Base-by-base conservation (phyloP, 179 eudicot species). In the Vitellaria paradoxa region DNA sequence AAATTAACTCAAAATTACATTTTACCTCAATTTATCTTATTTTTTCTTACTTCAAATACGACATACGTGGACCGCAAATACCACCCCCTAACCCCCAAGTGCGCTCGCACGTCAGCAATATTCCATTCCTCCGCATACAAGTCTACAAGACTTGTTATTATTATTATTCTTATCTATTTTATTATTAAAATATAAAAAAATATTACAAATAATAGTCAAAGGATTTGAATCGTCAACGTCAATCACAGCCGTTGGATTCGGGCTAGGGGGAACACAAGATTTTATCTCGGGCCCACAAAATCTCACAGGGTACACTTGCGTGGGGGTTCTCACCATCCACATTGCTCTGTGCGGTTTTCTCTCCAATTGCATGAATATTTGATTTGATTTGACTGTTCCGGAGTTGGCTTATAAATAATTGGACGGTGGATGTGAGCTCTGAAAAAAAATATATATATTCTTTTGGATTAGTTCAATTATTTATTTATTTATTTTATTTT, bases 281-380 rank as follows among this genome's bases (percentile, higher is more conserved):
- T 70, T 52, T 21, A 8, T 6, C 23, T 24, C 45, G 60, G 74
- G 26, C 74, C 74, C 74, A 70, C 62, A 14, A 70, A 15, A 70
- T 70, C 74, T 50, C 62, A 3, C 21, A 69, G 49, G 73, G 12
- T n/a, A 12, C 45, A 42, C 45, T 42, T 42, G 45, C 6, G 3
- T 42, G 45, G 45, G 45, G 24, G 57, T 20, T 17, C 52, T 45
- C 52, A 37, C 49, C 59, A 9, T 65, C 49, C 23, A n/a, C 42
- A 12, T 10, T 17, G 18, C 15, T 14, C 2, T 1, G 45, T 55
- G 59, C 18, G 14, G 18, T 12, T 4, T 4, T 14, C 18, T 55
- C 59, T 2, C 17, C 18, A 55, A 14, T 55, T 55, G 18, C 18
- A 55, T 12, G 59, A 55, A 55, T 55, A 55, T 55, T 55, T 55